A percentile compares a stretch with the other conserved stretches of the same genome.
These are phyloP conservation scores for Venturia carpophila DNA, from an alignment of 2,329 filamentous ascomycete genomes.

Conservation along the genomic window DNA sequence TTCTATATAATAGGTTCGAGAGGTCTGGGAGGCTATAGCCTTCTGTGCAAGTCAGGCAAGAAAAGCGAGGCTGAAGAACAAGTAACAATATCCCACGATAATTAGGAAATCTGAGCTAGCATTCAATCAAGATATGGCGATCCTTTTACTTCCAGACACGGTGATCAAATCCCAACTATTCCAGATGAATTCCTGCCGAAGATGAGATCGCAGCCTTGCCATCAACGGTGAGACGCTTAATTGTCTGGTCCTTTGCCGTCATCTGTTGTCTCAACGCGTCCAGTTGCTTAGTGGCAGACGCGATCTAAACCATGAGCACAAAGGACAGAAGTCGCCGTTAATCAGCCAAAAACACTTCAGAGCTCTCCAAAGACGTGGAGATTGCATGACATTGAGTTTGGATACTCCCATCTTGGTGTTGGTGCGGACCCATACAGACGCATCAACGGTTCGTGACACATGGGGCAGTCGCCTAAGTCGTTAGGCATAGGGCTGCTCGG, in stretches of 20 bases:
- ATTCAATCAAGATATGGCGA: no score
- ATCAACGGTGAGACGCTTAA: no score
- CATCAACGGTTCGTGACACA: neutral
- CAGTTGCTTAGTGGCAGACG: no score
- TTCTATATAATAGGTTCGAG: no score
- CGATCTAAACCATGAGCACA: no score
- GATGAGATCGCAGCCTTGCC: no score
- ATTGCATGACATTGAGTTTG: neutral
- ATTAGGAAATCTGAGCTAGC: no score
- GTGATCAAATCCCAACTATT: no score
- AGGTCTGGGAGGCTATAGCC: neutral
- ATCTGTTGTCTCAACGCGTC: no score
- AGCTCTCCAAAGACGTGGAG: neutral
- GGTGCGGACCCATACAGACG: neutral
- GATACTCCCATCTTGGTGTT: neutral
- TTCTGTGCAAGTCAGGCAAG: neutral
- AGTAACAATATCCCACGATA: neutral
- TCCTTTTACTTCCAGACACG: no score
- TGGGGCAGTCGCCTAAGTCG: neutral
- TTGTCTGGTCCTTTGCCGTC: no score
- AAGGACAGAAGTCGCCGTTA: neutral
- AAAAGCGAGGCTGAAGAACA: neutral
- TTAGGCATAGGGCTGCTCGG: neutral
- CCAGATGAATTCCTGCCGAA: no score
- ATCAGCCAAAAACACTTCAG: neutral